phyloP scores from a whole-genome alignment of 257 asterid species.

The Anisodus tanguticus region DNA sequence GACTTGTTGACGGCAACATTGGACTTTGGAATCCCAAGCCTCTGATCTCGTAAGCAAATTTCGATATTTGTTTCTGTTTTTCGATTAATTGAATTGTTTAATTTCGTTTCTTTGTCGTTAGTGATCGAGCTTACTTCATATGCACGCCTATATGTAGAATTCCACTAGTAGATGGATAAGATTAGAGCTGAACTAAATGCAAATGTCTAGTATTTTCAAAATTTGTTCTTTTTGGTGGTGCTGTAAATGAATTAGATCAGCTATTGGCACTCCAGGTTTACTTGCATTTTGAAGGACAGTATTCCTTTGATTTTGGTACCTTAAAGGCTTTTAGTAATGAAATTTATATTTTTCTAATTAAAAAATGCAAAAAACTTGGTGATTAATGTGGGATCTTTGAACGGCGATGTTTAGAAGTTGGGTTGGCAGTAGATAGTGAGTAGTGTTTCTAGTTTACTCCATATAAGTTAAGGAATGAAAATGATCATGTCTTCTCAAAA shows the following conservation, averaged over 20 bases:
- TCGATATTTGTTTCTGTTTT: background rate
- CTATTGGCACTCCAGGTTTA: conserved; percentile 1
- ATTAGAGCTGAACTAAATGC: background rate
- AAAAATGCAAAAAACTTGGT: background rate
- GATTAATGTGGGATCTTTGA: background rate
- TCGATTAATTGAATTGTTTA: conserved; percentile 13
- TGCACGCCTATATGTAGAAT: background rate
- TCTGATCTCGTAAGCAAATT: conserved; percentile 65
- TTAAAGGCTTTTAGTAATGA: background rate
- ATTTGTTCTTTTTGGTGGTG: background rate
- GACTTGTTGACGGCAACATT: conserved; percentile 92
- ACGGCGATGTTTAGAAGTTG: background rate
- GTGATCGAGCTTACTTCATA: background rate
- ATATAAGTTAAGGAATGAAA: background rate
- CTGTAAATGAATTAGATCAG: conserved; percentile 15
- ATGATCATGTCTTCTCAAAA: background rate
- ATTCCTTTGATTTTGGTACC: conserved; percentile 3
- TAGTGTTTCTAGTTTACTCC: background rate
- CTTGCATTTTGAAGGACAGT: background rate
- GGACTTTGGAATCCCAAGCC: conserved; percentile 91
- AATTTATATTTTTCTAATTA: background rate
- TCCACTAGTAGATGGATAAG: background rate
- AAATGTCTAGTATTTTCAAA: background rate
- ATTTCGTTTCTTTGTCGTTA: background rate
- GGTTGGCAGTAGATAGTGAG: background rate